Conservation (phyloP, 2,329 filamentous ascomycete species). For the Ustilaginoidea virens region DNA sequence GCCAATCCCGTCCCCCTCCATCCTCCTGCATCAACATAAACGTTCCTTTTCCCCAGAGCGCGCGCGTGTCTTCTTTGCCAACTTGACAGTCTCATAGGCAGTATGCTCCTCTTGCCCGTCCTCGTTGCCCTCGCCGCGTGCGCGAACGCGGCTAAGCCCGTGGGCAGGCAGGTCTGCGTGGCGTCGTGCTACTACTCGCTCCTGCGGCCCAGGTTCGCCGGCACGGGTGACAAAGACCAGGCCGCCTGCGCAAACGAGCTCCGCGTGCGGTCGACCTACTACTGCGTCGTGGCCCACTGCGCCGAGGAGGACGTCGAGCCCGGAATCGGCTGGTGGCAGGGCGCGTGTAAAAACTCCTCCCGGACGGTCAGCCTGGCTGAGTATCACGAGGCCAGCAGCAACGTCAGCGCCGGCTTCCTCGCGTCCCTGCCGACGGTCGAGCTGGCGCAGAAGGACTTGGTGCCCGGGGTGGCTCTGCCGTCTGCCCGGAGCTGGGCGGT, state of each 20-base stretch:
- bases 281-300: slow-evolving; percentile 7
- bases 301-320: slow-evolving; percentile 4
- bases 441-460: too few relatives aligned
- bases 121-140: too few relatives aligned
- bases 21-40: too few relatives aligned
- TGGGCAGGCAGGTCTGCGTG: slow-evolving; percentile 8
- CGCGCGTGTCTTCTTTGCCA: too few relatives aligned
- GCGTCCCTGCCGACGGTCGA: too few relatives aligned
- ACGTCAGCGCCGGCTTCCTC: too few relatives aligned
- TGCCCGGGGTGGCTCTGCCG: too few relatives aligned
- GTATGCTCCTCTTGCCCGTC: too few relatives aligned
- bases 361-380: slow-evolving; percentile 5
- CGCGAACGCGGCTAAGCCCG: slow-evolving; percentile 7
- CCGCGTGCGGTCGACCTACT: slow-evolving; percentile 8
- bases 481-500: slow-evolving; percentile 6
- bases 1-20: too few relatives aligned
- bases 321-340: slow-evolving; percentile 8
- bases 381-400: slow-evolving; percentile 6
- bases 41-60: too few relatives aligned
- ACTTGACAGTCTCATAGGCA: too few relatives aligned
- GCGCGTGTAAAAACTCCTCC: slow-evolving; percentile 7
- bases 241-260: slow-evolving; percentile 8
- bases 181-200: slow-evolving; percentile 10
- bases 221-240: slow-evolving; percentile 5
- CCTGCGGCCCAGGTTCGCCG: slow-evolving; percentile 6